Conservation (phyloP, 441 rosid species). For the Erodium trifolium region DNA sequence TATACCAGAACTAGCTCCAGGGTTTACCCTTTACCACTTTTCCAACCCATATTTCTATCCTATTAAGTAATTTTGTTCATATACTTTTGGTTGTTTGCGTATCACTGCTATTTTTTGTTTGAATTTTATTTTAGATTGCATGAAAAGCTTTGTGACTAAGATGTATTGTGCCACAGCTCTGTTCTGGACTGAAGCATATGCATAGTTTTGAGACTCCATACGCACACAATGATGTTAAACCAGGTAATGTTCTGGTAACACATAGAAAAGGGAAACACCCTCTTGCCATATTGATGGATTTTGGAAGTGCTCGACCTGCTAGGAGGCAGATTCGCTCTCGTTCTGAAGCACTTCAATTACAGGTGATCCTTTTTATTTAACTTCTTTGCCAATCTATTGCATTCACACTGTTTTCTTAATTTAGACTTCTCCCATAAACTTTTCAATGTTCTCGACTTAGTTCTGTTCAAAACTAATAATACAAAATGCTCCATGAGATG, state of each 20-base stretch:
- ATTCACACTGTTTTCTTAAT: neutral
- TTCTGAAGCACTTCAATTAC: conserved; percentile 85
- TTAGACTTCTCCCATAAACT: neutral
- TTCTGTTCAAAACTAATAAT: too few species aligned
- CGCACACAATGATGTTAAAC: conserved; percentile 99
- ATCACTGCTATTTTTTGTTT: too few species aligned
- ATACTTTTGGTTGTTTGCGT: too few species aligned
- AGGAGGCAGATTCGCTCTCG: conserved; percentile 81
- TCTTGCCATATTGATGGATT: conserved; percentile 92
- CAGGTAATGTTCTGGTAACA: conserved; percentile 93
- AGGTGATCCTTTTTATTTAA: conserved; percentile 35
- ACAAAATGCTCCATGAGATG: too few species aligned
- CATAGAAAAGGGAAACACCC: conserved; percentile 79
- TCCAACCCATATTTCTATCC: too few species aligned
- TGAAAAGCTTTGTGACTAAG: conserved; percentile 12
- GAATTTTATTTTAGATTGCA: neutral
- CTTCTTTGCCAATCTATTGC: neutral
- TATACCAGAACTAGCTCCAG: too few species aligned
- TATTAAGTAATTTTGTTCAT: too few species aligned
- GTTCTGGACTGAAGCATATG: conserved; percentile 97
- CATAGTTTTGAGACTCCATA: conserved; percentile 85
- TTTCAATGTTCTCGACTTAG: too few species aligned
- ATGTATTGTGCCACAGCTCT: conserved; percentile 48
- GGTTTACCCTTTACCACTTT: too few species aligned
- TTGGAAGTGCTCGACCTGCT: conserved; percentile 89